These are phyloP conservation scores for Ogataea hybrid DNA, from an alignment of 1,139 yeast genomes.

Conservation along the genomic window DNA sequence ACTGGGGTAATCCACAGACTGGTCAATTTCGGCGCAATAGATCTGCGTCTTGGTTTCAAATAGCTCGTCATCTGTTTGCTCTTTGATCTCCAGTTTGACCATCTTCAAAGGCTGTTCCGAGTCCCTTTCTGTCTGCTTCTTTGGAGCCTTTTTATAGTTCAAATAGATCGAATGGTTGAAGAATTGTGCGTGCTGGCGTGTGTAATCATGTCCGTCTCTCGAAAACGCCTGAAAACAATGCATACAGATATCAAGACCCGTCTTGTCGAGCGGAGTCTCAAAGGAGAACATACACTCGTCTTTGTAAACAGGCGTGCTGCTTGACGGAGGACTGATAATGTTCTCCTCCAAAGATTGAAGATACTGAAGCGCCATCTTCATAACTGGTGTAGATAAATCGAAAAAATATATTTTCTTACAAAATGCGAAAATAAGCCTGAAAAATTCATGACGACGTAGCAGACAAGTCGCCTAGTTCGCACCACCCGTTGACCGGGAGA, in stretches of 20 bases:
- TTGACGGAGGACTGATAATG: slow-evolving; percentile 16
- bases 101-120: slow-evolving; percentile 49
- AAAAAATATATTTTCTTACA: background rate
- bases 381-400: background rate
- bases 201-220: slow-evolving; percentile 46
- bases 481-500: slow-evolving; percentile 72
- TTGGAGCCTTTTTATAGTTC: slow-evolving; percentile 51
- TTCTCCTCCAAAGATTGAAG: slow-evolving; percentile 15
- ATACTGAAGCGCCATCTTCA: slow-evolving; percentile 13
- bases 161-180: slow-evolving; percentile 56
- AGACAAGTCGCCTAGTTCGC: slow-evolving; percentile 55
- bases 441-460: slow-evolving; percentile 2
- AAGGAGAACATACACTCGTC: slow-evolving; percentile 85
- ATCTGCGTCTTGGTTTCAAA: slow-evolving; percentile 50
- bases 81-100: slow-evolving; percentile 72
- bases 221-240: slow-evolving; percentile 66
- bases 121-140: slow-evolving; percentile 36
- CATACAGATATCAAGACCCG: slow-evolving; percentile 75
- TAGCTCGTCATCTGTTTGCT: slow-evolving; percentile 64
- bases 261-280: slow-evolving; percentile 61
- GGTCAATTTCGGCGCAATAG: slow-evolving; percentile 41
- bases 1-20: slow-evolving; percentile 21
- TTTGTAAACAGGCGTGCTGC: slow-evolving; percentile 49
- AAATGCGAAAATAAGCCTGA: background rate
- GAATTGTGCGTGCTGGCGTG: slow-evolving; percentile 48